Conservation (phyloP, 164 flowering plant species). For the Buxus sempervirens region DNA sequence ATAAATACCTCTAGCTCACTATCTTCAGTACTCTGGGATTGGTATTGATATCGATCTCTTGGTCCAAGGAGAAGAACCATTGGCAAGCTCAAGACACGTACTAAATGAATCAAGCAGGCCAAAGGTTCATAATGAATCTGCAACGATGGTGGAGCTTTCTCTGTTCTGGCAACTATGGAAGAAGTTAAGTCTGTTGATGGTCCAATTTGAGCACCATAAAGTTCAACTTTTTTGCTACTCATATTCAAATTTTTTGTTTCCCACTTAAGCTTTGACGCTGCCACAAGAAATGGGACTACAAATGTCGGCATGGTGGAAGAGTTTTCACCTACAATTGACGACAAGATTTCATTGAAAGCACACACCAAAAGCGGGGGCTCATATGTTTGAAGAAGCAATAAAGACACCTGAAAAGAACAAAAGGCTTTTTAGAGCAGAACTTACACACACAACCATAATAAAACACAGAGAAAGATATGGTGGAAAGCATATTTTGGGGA, state of each 20-base stretch:
- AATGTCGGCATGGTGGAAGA: slow-evolving; percentile 40
- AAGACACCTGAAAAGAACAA: slow-evolving; percentile 44
- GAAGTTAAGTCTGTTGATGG: slow-evolving; percentile 38
- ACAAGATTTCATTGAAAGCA: slow-evolving; percentile 56
- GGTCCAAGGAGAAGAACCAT: slow-evolving; percentile 57
- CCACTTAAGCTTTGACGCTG: slow-evolving; percentile 44
- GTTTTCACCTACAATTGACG: slow-evolving; percentile 34
- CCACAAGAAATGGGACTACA: slow-evolving; percentile 49
- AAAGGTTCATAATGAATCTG: slow-evolving; percentile 59
- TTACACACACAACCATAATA: too few species aligned
- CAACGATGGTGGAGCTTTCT: slow-evolving; percentile 39
- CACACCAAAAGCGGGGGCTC: slow-evolving; percentile 62
- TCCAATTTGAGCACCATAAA: slow-evolving; percentile 54
- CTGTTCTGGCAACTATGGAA: slow-evolving; percentile 29
- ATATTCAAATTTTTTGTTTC: slow-evolving; percentile 26
- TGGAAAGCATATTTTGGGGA: too few species aligned
- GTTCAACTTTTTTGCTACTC: slow-evolving; percentile 15
- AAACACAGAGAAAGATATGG: too few species aligned
- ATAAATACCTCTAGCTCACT: slow-evolving; percentile 53
- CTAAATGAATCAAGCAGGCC: slow-evolving; percentile 58
- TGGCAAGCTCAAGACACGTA: slow-evolving; percentile 46
- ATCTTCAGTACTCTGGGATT: slow-evolving; percentile 17
- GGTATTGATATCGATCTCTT: slow-evolving; percentile 18
- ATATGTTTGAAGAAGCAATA: slow-evolving; percentile 50
- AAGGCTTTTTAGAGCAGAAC: not conserved